These are phyloP conservation scores for Simplicillium sp. DNA, from an alignment of 2,329 filamentous ascomycete species.

Conservation along the genomic window DNA sequence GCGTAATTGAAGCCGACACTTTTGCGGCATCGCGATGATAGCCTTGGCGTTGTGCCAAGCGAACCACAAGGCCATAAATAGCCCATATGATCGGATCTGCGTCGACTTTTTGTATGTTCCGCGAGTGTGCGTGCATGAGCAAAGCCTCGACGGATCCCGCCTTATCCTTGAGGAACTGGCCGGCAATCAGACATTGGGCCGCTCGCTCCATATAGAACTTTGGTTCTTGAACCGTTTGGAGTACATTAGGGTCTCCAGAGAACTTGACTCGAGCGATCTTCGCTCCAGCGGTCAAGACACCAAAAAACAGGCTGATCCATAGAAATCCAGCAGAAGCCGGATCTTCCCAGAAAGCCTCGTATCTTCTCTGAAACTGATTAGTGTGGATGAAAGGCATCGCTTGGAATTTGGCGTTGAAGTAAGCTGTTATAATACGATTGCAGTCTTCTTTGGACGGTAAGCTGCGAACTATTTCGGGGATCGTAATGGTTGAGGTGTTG, in stretches of 20 bases:
- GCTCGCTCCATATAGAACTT: conserved; percentile 25
- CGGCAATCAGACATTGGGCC: conserved; percentile 36
- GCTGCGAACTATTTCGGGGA: conserved; percentile 19
- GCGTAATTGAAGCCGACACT: conserved; percentile 27
- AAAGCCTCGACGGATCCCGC: conserved; percentile 39
- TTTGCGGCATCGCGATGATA: conserved; percentile 39
- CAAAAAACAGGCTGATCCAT: conserved; percentile 42
- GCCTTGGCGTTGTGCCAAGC: conserved; percentile 41
- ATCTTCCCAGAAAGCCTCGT: conserved; percentile 35
- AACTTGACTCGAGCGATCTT: conserved; percentile 23
- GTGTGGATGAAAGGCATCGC: conserved; percentile 28
- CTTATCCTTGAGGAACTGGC: conserved; percentile 34
- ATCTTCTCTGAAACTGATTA: conserved; percentile 36
- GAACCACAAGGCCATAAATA: conserved; percentile 33
- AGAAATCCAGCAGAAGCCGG: conserved; percentile 29
- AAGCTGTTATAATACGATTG: conserved; percentile 24
- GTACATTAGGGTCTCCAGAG: conserved; percentile 10
- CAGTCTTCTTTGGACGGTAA: conserved; percentile 26
- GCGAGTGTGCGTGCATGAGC: conserved; percentile 32
- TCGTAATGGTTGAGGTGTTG: conserved; percentile 14
- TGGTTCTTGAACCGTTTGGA: conserved; percentile 15
- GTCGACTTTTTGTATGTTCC: conserved; percentile 30
- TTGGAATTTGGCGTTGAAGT: conserved; percentile 29
- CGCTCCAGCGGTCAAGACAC: conserved; percentile 31
- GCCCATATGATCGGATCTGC: conserved; percentile 36